phyloP scores from a whole-genome alignment of 345 rosid species.

The Eutrema yunnanense region DNA sequence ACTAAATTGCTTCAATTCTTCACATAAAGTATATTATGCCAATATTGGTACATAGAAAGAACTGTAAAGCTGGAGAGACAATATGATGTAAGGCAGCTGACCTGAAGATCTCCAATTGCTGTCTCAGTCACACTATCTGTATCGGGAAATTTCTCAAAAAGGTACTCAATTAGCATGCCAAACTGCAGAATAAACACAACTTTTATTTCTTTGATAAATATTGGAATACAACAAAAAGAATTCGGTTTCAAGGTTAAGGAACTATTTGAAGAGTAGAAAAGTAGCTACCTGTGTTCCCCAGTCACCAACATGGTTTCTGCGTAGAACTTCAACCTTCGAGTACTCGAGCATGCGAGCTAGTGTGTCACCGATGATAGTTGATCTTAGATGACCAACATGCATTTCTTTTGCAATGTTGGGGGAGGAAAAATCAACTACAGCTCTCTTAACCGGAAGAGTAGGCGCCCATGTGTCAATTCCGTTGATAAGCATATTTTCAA shows the following conservation, averaged over 20 bases:
- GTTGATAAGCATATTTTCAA: constrained; percentile 69
- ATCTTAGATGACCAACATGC: constrained; percentile 98
- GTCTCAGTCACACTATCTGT: constrained; percentile 57
- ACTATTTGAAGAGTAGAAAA: constrained; percentile 9
- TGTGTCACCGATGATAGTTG: constrained; percentile 95
- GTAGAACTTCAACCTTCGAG: constrained; percentile 83
- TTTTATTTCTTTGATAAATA: neutral
- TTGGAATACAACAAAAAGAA: neutral
- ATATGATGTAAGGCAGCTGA: constrained; percentile 28
- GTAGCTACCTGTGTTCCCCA: constrained; percentile 98
- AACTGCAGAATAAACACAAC: constrained; percentile 49
- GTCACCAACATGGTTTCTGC: constrained; percentile 98
- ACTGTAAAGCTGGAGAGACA: constrained; percentile 2
- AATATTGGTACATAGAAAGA: neutral
- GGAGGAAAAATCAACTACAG: constrained; percentile 95
- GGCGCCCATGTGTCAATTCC: constrained; percentile 96
- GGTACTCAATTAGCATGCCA: constrained; percentile 93
- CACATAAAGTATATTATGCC: neutral
- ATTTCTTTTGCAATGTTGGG: constrained; percentile 99
- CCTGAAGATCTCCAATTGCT: constrained; percentile 95
- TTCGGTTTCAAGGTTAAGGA: neutral
- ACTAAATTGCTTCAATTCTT: neutral
- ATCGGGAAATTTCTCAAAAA: constrained; percentile 75
- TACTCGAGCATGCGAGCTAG: constrained; percentile 91
- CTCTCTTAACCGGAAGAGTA: constrained; percentile 50